Base-by-base conservation (phyloP, 805 yeast species). In the Candida jianshihensis region DNA sequence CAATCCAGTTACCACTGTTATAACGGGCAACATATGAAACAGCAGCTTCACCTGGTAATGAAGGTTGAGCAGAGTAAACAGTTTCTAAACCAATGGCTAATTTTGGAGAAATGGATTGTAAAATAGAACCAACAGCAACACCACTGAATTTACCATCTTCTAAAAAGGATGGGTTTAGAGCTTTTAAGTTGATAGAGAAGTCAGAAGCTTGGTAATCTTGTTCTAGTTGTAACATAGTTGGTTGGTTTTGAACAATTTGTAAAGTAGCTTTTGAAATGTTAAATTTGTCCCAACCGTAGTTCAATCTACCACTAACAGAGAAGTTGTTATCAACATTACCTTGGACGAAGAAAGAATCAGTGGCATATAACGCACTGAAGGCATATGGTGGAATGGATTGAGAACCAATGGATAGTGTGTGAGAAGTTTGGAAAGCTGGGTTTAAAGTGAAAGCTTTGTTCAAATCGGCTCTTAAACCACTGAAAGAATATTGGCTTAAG, bases 391-490 rank as follows among this genome's bases (percentile, higher is more conserved):
- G 96, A 61, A 85, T 70, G 32, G 77, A 75, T 47, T 80, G 78
- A 39, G 94, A 82, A 33, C 97, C 97, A 48, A 86, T 70, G 27
- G 95, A 73, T 57, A 92, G 82, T 42, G 96, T 81, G 61, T 92
- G 98, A 44, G 96, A 82, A 40, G 94, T 84, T 72, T 92, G 97
- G 81, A 92, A 92, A 40, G 86, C 89, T 40, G 98, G 98, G 64
- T 79, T 80, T 73, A 89, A 73, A 46, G 83, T 67, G 57, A 92
- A 87, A 12, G 89, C 86, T 72, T 90, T 90, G 68, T 86, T 84
- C 53, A 92, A 75, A 63, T 92, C 98, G 39, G 97, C 98, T 60
- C 96, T 83, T 56, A 92, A 73, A 41, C 98, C 98, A 27, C 95
- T 81, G 73, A 90, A 90, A 63, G 81, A 79, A 68, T 85, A 84